These are phyloP conservation scores for Ustilago tritici DNA, from an alignment of 1,284 basidiomycete genomes.

Conservation along the genomic window DNA sequence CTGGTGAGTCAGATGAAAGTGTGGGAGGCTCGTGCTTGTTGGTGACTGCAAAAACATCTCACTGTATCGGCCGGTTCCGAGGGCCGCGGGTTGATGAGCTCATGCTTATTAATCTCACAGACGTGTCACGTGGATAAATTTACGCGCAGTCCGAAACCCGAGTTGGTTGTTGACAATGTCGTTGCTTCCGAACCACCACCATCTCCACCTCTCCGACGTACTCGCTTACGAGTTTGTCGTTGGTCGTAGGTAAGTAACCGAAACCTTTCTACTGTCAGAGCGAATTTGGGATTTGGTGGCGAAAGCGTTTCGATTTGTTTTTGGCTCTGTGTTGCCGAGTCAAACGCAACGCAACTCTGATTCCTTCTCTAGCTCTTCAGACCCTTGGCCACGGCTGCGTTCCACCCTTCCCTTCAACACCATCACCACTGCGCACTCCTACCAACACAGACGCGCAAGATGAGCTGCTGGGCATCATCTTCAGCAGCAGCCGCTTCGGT, in stretches of 20 bases:
- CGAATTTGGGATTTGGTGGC: conserved; percentile 19
- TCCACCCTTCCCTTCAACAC: conserved; percentile 4
- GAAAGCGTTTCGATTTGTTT: neutral
- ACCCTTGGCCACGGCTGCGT: conserved; percentile 1
- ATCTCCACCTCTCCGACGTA: too few species aligned
- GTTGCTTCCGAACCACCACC: too few species aligned
- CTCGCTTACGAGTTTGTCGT: too few species aligned
- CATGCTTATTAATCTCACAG: too few species aligned
- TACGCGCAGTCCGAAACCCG: too few species aligned
- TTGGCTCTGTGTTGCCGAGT: neutral
- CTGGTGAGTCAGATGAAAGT: too few species aligned
- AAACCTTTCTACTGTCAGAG: neutral
- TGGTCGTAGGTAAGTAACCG: too few species aligned
- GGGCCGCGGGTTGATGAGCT: too few species aligned
- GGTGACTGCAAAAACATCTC: too few species aligned
- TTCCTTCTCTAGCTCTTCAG: neutral
- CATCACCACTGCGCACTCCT: neutral
- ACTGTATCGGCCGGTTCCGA: too few species aligned
- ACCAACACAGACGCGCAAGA: conserved; percentile 3
- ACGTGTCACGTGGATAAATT: too few species aligned
- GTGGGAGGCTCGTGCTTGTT: too few species aligned
- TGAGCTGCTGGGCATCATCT: conserved; percentile 39
- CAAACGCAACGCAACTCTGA: neutral
- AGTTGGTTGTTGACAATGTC: conserved; percentile 10
- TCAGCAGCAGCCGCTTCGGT: conserved; percentile 19